These are phyloP conservation scores for Xerocomellus chrysenteron DNA, from an alignment of 768 basidiomycete genomes.

Conservation along the genomic window DNA sequence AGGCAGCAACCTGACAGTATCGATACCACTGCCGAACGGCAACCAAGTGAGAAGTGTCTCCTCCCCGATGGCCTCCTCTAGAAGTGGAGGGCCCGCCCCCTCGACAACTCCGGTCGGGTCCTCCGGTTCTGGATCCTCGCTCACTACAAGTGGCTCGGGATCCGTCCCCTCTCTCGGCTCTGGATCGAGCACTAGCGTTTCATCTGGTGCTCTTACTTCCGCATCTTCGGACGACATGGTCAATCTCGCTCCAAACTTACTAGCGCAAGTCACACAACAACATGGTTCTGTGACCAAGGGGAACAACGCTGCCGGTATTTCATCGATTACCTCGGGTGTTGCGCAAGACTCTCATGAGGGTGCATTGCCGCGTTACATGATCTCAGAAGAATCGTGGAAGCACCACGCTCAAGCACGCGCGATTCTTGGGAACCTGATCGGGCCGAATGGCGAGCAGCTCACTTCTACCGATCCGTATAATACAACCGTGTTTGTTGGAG, in stretches of 20 bases:
- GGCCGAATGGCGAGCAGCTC: conserved; percentile 82
- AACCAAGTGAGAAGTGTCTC: conserved; percentile 65
- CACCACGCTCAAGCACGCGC: conserved; percentile 82
- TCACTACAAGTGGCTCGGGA: conserved; percentile 45
- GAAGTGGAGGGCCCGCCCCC: conserved; percentile 18
- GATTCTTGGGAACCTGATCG: conserved; percentile 79
- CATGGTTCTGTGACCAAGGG: conserved; percentile 39
- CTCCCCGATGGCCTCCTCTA: conserved; percentile 54
- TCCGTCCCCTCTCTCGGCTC: conserved; percentile 56
- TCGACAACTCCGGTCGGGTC: conserved; percentile 36
- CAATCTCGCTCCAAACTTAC: conserved; percentile 43
- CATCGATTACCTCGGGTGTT: conserved; percentile 35
- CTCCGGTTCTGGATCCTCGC: conserved; percentile 47
- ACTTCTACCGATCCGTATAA: conserved; percentile 94
- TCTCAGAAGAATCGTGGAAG: conserved; percentile 79
- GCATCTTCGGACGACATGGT: conserved; percentile 54
- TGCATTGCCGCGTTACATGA: conserved; percentile 51
- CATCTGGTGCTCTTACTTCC: conserved; percentile 51
- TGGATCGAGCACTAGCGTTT: conserved; percentile 41
- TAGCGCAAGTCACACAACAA: conserved; percentile 50
- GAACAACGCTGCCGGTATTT: conserved; percentile 24
- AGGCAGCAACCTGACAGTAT: conserved; percentile 43
- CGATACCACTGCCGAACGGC: conserved; percentile 47
- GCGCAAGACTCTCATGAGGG: conserved; percentile 44
- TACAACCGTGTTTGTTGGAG: conserved; percentile 94